Percentiles rank a stretch among this genome's conserved stretches.
phyloP scores from a whole-genome alignment of 805 yeast species.

The Blastobotrys peoriensis region DNA sequence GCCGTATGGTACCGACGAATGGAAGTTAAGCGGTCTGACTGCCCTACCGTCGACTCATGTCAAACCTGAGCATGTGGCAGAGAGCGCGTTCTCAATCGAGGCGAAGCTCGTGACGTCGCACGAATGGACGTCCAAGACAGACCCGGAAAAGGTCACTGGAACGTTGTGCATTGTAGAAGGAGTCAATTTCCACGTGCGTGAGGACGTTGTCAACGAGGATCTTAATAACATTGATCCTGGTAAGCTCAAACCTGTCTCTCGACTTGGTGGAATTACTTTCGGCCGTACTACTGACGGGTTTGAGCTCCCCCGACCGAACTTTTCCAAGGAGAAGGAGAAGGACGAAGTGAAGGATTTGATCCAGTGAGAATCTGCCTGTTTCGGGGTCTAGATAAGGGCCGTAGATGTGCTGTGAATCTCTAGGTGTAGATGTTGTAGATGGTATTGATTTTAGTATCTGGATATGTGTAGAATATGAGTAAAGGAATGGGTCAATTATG shows the following conservation, averaged over 20 bases:
- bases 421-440: too few relatives aligned
- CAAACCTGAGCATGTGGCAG: slow-evolving; percentile 52
- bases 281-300: slow-evolving; percentile 40
- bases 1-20: slow-evolving; percentile 49
- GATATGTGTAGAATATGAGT: too few relatives aligned
- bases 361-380: too few relatives aligned
- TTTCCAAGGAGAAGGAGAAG: slow-evolving; percentile 13
- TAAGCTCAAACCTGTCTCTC: slow-evolving; percentile 47
- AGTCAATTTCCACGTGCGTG: slow-evolving; percentile 49
- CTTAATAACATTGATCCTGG: slow-evolving; percentile 36
- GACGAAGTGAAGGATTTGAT: slow-evolving; percentile 7
- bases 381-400: too few relatives aligned
- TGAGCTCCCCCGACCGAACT: slow-evolving; percentile 43
- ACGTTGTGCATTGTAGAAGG: slow-evolving; percentile 47
- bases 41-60: slow-evolving; percentile 41
- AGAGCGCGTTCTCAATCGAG: slow-evolving; percentile 55
- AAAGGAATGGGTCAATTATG: too few relatives aligned
- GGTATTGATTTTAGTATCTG: too few relatives aligned
- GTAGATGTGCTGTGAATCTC: too few relatives aligned
- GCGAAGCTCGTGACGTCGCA: slow-evolving; percentile 42
- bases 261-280: slow-evolving; percentile 50
- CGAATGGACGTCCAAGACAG: slow-evolving; percentile 39
- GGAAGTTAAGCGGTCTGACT: slow-evolving; percentile 50
- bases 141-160: slow-evolving; percentile 34
- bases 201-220: slow-evolving; percentile 44